Conservation (phyloP, 768 basidiomycete genomes). For the Pisolithus sp. region DNA sequence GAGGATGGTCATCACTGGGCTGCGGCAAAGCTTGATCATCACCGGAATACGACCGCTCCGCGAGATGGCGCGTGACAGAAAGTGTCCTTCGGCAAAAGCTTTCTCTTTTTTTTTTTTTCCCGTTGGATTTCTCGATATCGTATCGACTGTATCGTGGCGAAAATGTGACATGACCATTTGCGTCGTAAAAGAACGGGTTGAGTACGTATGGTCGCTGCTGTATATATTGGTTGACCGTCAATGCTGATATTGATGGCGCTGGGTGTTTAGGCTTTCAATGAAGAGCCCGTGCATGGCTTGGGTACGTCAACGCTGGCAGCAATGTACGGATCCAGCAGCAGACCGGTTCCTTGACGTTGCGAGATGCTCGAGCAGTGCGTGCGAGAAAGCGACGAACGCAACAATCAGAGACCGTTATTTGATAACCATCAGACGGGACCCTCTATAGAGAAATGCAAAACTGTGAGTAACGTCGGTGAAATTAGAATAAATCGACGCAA, state of each 20-base stretch:
- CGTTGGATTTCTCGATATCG: too few relatives aligned
- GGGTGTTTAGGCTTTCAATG: conserved; percentile 21
- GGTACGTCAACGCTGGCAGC: conserved; percentile 2
- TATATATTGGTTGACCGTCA: too few relatives aligned
- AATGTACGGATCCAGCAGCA: conserved; percentile 5
- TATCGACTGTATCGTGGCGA: too few relatives aligned
- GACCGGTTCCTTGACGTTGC: conserved; percentile 10
- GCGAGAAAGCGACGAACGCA: conserved; percentile 15
- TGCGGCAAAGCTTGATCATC: background rate
- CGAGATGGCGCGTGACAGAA: conserved; percentile 23
- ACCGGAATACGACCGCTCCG: conserved; percentile 22
- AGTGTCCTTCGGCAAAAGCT: conserved; percentile 12
- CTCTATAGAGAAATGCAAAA: too few relatives aligned
- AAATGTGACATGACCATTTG: background rate
- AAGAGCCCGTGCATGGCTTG: conserved; percentile 23
- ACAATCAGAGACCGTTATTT: too few relatives aligned
- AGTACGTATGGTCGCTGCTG: conserved; percentile 3
- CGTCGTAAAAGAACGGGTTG: background rate
- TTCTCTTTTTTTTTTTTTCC: background rate
- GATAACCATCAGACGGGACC: background rate
- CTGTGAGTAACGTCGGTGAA: too few relatives aligned
- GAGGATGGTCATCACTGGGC: background rate
- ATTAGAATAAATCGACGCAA: too few relatives aligned
- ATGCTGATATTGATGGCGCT: conserved; percentile 14
- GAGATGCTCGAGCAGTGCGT: conserved; percentile 25